A percentile compares a stretch with the other conserved stretches of the same genome.
These are phyloP conservation scores for Debaryomycetaceae sp. DNA, from an alignment of 1,139 yeast genomes.

Conservation along the genomic window DNA sequence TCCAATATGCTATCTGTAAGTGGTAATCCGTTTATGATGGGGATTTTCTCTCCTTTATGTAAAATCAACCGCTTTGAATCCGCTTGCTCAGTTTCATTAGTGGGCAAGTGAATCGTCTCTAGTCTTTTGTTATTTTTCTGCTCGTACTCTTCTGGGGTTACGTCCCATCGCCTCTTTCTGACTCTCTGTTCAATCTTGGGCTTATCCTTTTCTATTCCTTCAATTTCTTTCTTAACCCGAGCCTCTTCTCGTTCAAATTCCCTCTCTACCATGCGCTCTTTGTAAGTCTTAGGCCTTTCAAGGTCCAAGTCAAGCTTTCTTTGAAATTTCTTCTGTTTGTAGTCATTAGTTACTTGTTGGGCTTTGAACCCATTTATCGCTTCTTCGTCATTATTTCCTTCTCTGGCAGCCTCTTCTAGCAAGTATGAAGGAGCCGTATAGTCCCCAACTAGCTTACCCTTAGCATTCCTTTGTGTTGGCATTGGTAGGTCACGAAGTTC, in stretches of 20 bases:
- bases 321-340: slow-evolving; percentile 19
- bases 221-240: slow-evolving; percentile 16
- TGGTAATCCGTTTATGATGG: slow-evolving; percentile 43
- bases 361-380: slow-evolving; percentile 16
- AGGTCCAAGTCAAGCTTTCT: slow-evolving; percentile 22
- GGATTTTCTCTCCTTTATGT: slow-evolving; percentile 20
- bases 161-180: slow-evolving; percentile 34
- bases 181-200: slow-evolving; percentile 7
- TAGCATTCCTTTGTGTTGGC: slow-evolving; percentile 5
- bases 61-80: background rate
- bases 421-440: slow-evolving; percentile 32
- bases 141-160: slow-evolving; percentile 31
- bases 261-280: slow-evolving; percentile 35
- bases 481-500: background rate
- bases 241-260: slow-evolving; percentile 29
- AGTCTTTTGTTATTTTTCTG: slow-evolving; percentile 13
- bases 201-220: slow-evolving; percentile 13
- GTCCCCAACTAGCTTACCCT: slow-evolving; percentile 22
- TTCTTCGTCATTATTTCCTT: slow-evolving; percentile 20
- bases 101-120: background rate
- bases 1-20: slow-evolving; percentile 50
- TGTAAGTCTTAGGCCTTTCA: slow-evolving; percentile 23
- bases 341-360: slow-evolving; percentile 18
- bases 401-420: slow-evolving; percentile 22
- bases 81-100: background rate